Evolutionary conservation across 257 asterid species (phyloP).

Genomic region (Solanum tacnaense): DNA sequence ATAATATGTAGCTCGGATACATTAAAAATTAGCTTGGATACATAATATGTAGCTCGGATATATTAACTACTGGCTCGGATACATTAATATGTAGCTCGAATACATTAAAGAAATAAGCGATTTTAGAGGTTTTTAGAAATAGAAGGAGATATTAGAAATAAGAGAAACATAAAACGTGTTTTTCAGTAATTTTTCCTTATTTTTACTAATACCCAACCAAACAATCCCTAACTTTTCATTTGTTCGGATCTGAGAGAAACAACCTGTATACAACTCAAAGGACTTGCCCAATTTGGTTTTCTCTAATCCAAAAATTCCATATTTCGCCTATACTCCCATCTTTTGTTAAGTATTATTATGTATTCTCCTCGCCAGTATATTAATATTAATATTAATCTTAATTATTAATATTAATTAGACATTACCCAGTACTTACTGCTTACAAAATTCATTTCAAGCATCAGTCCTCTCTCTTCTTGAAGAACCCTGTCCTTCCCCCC

Average conservation of each 20-base stretch:
- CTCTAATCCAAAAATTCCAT: neutral
- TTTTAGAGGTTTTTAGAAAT: too few relatives aligned
- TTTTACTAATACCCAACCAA: too few relatives aligned
- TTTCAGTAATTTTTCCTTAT: too few relatives aligned
- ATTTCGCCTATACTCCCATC: neutral
- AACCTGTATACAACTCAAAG: neutral
- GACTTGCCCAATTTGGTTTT: neutral
- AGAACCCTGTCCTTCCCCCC: constrained; percentile 6
- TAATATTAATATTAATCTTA: too few relatives aligned
- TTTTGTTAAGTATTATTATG: neutral
- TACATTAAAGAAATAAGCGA: too few relatives aligned
- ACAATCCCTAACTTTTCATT: neutral
- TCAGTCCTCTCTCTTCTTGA: constrained; percentile 1
- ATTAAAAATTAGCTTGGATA: too few relatives aligned
- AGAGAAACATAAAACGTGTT: too few relatives aligned
- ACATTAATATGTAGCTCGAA: too few relatives aligned
- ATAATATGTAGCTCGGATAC: too few relatives aligned
- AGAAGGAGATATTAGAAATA: too few relatives aligned
- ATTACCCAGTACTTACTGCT: neutral
- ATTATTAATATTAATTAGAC: neutral
- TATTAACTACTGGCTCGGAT: too few relatives aligned
- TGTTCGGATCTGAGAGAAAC: neutral
- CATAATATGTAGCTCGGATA: too few relatives aligned
- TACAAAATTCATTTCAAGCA: neutral
- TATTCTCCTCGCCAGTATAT: neutral